Base-by-base conservation (phyloP, 2,329 filamentous ascomycete genomes). In the Domatiomyces globalis region DNA sequence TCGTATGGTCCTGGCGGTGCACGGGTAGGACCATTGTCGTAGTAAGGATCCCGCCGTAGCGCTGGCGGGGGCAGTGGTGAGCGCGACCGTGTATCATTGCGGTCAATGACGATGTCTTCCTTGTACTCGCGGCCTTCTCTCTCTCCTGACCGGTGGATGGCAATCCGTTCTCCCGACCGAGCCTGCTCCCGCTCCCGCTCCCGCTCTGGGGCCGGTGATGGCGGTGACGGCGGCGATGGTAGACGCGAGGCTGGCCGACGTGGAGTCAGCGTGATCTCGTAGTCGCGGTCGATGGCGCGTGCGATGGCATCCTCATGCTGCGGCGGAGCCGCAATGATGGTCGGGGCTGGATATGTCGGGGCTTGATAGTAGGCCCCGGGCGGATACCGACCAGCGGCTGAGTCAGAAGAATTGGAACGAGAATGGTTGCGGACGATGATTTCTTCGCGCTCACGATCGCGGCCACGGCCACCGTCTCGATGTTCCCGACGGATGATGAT, bases 231-330 rank as follows among this genome's bases (percentile, higher is more conserved):
- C 25, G 71, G 71, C 7, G 67, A 70, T 17, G 71, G 73, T 20
- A 70, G 51, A 12, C 46, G 48, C 19, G 50, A 55, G 36, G 51
- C 51, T 19, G 49, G 51, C n/a, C 53, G 49, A 66, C 80, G 64
- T 73, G 59, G 51, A 12, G 55, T 51, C 39, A 58, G 51, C 5
- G 50, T 43, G 18, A 61, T 50, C 48, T 61, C 58, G 45, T 56
- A 60, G 87, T 85, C 88, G 68, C 94, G 87, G 63, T 94, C 85
- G 60, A 94, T 84, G 63, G 90, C 85, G 52, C 83, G 78, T 0
- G 87, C 94, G 58, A 94, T 89, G 53, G 94, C 81, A 64, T 95
- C 86, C 62, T 90, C 81, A 67, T 90, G 85, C 60, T 94, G 87
- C 0, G 83, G 84, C 33, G 87, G 87, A 18, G 83, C 81, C 43